A percentile compares a stretch with the other conserved stretches of the same genome.
phyloP scores from a whole-genome alignment of 306 rosid genomes.

The Datisca glomerata region DNA sequence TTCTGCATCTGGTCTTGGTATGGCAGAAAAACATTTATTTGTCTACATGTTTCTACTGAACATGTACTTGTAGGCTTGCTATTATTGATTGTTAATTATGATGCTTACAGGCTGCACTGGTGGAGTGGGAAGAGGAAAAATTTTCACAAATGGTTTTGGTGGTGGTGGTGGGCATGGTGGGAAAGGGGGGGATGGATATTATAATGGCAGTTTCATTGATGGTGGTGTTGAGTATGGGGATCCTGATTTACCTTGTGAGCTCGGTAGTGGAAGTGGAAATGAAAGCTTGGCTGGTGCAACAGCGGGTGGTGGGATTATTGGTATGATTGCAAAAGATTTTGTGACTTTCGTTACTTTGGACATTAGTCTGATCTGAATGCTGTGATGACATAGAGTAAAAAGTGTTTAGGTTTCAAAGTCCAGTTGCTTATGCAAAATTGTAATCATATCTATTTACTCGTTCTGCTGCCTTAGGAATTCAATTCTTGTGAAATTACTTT shows the following conservation, averaged over 20 bases:
- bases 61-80: too few species aligned
- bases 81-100: conserved; percentile 19
- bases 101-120: conserved; percentile 61
- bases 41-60: too few species aligned
- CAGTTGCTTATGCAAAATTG: too few species aligned
- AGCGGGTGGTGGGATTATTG: conserved; percentile 90
- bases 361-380: not conserved
- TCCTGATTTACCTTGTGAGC: conserved; percentile 88
- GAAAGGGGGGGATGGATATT: conserved; percentile 89
- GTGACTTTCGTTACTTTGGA: not conserved
- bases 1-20: conserved; percentile 87
- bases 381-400: not conserved
- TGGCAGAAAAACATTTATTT: too few species aligned
- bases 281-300: conserved; percentile 72
- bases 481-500: too few species aligned
- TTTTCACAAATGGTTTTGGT: conserved; percentile 57
- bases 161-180: conserved; percentile 99
- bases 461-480: too few species aligned
- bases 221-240: conserved; percentile 81
- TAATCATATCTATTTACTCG: too few species aligned
- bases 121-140: conserved; percentile 74
- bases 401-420: too few species aligned
- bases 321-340: conserved; percentile 30
- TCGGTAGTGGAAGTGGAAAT: conserved; percentile 99
- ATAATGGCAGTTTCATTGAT: conserved; percentile 56